Conservation (phyloP, 148 eudicot species). For the Mesembryanthemum crystallinum region DNA sequence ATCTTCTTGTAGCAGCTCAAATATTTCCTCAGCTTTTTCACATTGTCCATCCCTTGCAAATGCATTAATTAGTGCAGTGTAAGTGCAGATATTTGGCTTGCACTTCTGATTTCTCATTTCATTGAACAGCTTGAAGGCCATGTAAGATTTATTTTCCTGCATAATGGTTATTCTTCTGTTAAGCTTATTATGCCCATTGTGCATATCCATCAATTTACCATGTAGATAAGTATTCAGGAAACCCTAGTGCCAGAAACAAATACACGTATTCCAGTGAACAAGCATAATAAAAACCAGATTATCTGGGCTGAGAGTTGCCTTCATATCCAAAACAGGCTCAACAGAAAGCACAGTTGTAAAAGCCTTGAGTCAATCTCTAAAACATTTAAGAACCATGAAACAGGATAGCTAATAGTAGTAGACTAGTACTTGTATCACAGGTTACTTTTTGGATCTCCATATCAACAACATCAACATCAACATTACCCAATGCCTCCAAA, state of each 20-base stretch:
- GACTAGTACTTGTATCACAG: background rate
- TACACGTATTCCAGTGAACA: background rate
- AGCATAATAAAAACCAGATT: background rate
- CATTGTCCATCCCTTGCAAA: slow-evolving; percentile 89
- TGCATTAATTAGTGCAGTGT: slow-evolving; percentile 80
- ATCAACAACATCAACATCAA: no score
- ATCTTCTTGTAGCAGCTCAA: slow-evolving; percentile 79
- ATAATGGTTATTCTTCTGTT: slow-evolving; percentile 14
- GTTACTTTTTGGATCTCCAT: background rate
- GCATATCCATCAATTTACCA: background rate
- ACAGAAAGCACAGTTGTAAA: background rate
- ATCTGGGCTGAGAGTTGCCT: background rate
- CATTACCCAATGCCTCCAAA: no score
- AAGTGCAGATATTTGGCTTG: slow-evolving; percentile 80
- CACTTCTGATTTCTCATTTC: slow-evolving; percentile 71
- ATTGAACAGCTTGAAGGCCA: slow-evolving; percentile 72
- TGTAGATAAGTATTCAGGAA: no score
- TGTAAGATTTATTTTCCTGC: slow-evolving; percentile 73
- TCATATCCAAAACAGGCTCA: no score
- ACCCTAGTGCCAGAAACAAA: background rate
- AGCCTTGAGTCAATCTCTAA: background rate
- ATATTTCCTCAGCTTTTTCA: slow-evolving; percentile 86
- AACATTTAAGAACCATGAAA: background rate
- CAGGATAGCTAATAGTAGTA: background rate
- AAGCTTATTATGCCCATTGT: background rate